Evolutionary conservation across 805 yeast species (phyloP).

Genomic region (Myxozyma sirexii): DNA sequence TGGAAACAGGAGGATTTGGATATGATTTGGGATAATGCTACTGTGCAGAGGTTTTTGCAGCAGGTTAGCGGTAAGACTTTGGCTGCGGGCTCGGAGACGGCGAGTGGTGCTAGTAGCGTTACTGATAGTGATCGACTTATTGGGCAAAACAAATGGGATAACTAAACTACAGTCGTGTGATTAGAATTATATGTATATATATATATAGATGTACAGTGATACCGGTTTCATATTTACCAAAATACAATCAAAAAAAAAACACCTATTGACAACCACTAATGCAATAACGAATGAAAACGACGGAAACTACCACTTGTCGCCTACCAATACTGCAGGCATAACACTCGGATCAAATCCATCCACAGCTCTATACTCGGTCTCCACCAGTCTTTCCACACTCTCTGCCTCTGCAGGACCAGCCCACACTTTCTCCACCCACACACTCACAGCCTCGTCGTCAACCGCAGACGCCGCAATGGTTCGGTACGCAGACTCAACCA

Average conservation of each 20-base stretch:
- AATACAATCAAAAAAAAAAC: background rate
- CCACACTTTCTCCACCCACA: conserved; percentile 31
- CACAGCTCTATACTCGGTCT: conserved; percentile 22
- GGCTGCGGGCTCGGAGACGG: background rate
- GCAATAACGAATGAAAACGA: background rate
- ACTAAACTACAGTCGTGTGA: background rate
- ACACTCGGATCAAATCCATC: conserved; percentile 18
- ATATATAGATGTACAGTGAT: too few relatives aligned
- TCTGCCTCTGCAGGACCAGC: conserved; percentile 15
- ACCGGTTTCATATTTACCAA: too few relatives aligned
- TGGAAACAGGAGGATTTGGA: conserved; percentile 15
- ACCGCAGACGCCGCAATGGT: conserved; percentile 40
- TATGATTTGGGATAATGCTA: conserved; percentile 13
- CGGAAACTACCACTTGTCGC: conserved; percentile 27
- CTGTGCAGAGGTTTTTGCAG: conserved; percentile 8
- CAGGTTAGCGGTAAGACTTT: conserved; percentile 4
- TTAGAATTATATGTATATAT: background rate
- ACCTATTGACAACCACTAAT: background rate
- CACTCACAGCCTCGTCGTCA: conserved; percentile 12
- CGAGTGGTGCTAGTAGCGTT: conserved; percentile 7
- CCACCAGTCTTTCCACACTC: conserved; percentile 13
- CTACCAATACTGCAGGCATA: conserved; percentile 31
- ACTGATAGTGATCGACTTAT: background rate
- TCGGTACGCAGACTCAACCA: conserved; percentile 46
- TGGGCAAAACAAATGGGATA: background rate